Conservation (phyloP, 495 filamentous ascomycete species). For the Choiromyces venosus region DNA sequence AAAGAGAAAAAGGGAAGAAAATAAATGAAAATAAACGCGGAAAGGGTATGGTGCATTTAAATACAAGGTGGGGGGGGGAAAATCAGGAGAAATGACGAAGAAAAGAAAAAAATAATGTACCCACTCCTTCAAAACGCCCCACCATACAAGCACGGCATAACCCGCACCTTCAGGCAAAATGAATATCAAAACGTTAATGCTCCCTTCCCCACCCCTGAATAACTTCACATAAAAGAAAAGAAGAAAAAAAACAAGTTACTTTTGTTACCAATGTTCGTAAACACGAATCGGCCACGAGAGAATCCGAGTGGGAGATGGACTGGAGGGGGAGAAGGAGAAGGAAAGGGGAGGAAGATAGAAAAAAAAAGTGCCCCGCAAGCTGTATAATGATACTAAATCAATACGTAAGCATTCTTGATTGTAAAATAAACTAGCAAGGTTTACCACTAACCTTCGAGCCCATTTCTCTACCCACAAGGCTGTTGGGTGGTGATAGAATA, state of each 20-base stretch:
- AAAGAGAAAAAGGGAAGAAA: background rate
- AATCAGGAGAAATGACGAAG: background rate
- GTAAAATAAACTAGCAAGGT: background rate
- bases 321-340: background rate
- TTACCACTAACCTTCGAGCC: background rate
- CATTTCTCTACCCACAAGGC: background rate
- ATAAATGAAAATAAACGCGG: background rate
- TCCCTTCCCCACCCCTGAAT: background rate
- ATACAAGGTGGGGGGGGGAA: background rate
- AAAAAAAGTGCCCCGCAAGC: background rate
- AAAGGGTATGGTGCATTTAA: background rate
- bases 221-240: background rate
- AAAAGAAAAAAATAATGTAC: background rate
- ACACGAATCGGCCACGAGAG: background rate
- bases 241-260: background rate
- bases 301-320: background rate
- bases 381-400: background rate
- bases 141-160: background rate
- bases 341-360: background rate
- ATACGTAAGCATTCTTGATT: background rate
- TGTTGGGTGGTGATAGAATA: background rate
- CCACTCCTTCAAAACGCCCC: background rate
- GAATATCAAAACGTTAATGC: background rate
- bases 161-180: background rate
- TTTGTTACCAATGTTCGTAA: background rate